Evolutionary conservation across 1,284 basidiomycete species (phyloP).

Genomic region (Veloporphyrellus conicus): DNA sequence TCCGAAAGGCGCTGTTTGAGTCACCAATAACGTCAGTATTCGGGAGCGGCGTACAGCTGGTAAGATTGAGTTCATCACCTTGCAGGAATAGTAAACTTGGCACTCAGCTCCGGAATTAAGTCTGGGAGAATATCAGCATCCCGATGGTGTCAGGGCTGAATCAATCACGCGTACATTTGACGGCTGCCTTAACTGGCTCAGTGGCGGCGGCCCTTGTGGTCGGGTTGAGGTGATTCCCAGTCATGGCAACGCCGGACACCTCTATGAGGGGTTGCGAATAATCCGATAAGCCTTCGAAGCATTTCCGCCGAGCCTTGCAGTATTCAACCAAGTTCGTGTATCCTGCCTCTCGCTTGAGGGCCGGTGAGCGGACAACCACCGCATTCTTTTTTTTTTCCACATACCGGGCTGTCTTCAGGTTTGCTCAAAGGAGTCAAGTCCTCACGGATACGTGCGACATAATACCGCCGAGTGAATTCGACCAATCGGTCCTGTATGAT

Average conservation of each 20-base stretch:
- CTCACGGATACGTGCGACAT: slow-evolving; percentile 48
- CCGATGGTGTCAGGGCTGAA: slow-evolving; percentile 20
- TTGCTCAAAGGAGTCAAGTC: slow-evolving; percentile 72
- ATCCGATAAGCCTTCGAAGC: slow-evolving; percentile 58
- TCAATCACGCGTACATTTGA: slow-evolving; percentile 47
- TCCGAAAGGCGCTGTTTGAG: slow-evolving; percentile 54
- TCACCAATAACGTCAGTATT: slow-evolving; percentile 24
- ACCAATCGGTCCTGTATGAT: slow-evolving; percentile 69
- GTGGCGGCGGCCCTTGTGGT: slow-evolving; percentile 35
- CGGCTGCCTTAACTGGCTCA: slow-evolving; percentile 37
- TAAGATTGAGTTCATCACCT: slow-evolving; percentile 45
- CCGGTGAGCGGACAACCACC: slow-evolving; percentile 12
- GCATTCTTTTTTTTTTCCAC: slow-evolving; percentile 26
- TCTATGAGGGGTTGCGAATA: slow-evolving; percentile 69
- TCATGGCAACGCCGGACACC: slow-evolving; percentile 48
- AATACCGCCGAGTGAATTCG: slow-evolving; percentile 72
- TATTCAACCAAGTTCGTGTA: slow-evolving; percentile 61
- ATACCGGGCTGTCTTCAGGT: slow-evolving; percentile 58
- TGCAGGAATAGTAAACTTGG: slow-evolving; percentile 66
- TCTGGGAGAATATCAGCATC: slow-evolving; percentile 43
- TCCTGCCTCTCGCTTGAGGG: slow-evolving; percentile 50
- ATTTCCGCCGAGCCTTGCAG: slow-evolving; percentile 55
- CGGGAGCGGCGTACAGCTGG: slow-evolving; percentile 16
- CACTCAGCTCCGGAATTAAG: slow-evolving; percentile 73
- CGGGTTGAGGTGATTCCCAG: slow-evolving; percentile 55